A percentile compares a stretch with the other conserved stretches of the same genome.
Evolutionary conservation across 2,329 filamentous ascomycete species (phyloP).

Genomic region (Trichothecium sympodiale): DNA sequence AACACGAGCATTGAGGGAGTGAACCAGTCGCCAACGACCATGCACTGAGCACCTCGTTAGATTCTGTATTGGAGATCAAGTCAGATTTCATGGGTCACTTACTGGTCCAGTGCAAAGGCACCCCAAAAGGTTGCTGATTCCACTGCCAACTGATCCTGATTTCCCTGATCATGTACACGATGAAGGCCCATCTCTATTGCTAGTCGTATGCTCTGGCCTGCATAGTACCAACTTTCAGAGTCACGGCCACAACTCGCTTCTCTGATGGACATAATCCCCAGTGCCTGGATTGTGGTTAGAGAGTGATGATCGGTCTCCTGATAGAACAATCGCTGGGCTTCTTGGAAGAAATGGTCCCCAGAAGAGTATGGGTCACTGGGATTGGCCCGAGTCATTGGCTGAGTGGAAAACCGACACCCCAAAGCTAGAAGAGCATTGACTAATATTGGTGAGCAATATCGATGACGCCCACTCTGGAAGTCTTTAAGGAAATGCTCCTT

Average conservation of each 20-base stretch:
- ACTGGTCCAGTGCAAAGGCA: slow-evolving; percentile 53
- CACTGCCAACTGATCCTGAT: slow-evolving; percentile 46
- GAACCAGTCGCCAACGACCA: slow-evolving; percentile 56
- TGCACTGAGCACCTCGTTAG: slow-evolving; percentile 28
- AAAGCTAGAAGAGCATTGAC: slow-evolving; percentile 56
- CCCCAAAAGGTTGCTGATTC: slow-evolving; percentile 52
- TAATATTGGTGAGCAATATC: slow-evolving; percentile 57
- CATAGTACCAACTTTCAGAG: slow-evolving; percentile 62
- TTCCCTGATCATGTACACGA: slow-evolving; percentile 33
- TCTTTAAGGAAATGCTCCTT: slow-evolving; percentile 61
- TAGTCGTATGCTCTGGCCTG: slow-evolving; percentile 60
- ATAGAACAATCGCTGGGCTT: slow-evolving; percentile 50
- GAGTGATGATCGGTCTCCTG: slow-evolving; percentile 47
- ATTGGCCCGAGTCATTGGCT: slow-evolving; percentile 51
- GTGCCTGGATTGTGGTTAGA: slow-evolving; percentile 61
- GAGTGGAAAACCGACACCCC: slow-evolving; percentile 58
- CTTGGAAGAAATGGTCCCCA: slow-evolving; percentile 65
- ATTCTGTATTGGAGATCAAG: background rate
- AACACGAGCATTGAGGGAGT: slow-evolving; percentile 47
- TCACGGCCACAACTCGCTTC: slow-evolving; percentile 64
- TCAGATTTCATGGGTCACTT: slow-evolving; percentile 26
- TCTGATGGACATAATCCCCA: slow-evolving; percentile 65
- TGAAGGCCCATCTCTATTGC: slow-evolving; percentile 64
- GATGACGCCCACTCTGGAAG: slow-evolving; percentile 46
- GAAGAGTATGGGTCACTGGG: slow-evolving; percentile 51